Conservation (phyloP, 164 flowering plant genomes). For the Chimonanthus salicifolius region DNA sequence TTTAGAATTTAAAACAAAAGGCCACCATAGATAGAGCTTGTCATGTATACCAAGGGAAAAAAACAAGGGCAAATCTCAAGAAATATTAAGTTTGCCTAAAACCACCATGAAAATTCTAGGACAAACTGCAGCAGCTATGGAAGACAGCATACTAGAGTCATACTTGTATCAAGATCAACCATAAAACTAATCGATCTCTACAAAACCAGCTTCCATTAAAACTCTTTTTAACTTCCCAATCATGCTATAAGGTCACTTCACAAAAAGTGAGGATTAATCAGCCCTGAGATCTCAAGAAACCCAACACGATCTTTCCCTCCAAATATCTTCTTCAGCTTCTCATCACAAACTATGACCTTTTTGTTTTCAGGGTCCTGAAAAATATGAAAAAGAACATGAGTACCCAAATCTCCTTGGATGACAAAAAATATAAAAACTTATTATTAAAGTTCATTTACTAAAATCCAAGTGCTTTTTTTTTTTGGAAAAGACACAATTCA, state of each 20-base stretch:
- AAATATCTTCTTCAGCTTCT: conserved; percentile 85
- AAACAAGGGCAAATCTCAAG: background rate
- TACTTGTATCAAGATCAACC: background rate
- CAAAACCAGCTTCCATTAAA: background rate
- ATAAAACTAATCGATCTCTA: background rate
- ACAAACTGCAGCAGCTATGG: background rate
- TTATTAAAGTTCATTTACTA: too few species aligned
- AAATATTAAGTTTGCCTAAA: background rate
- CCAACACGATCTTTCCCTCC: conserved; percentile 83
- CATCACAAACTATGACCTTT: conserved; percentile 80
- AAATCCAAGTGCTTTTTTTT: too few species aligned
- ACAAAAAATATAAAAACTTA: too few species aligned
- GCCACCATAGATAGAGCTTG: background rate
- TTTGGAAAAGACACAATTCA: too few species aligned
- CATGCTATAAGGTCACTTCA: background rate
- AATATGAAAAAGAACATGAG: too few species aligned
- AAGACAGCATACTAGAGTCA: background rate
- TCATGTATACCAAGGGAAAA: background rate
- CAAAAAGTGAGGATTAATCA: conserved; percentile 79
- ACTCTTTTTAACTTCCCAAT: background rate
- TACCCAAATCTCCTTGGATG: too few species aligned
- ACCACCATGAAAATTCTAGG: background rate
- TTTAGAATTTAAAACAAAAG: too few species aligned
- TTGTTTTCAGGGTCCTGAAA: conserved; percentile 77
- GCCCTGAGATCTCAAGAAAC: conserved; percentile 79